These are phyloP conservation scores for Hanseniaspora jakobsenii DNA, from an alignment of 805 yeast species.

Conservation along the genomic window DNA sequence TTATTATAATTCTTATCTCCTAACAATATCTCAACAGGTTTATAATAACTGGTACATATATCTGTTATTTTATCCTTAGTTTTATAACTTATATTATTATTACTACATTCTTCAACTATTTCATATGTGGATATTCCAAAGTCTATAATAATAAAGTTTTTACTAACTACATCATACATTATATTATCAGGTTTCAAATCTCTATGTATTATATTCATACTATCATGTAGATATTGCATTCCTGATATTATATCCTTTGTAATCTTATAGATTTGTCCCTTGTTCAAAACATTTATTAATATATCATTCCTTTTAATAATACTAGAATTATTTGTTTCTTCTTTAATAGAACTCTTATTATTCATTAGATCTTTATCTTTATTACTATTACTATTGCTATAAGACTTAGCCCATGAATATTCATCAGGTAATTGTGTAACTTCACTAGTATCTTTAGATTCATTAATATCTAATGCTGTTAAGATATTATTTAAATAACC, in stretches of 20 bases:
- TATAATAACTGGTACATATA: conserved; percentile 56
- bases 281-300: conserved; percentile 20
- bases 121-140: conserved; percentile 50
- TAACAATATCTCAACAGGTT: conserved; percentile 64
- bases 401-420: too few relatives aligned
- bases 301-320: too few relatives aligned
- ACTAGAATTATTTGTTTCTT: too few relatives aligned
- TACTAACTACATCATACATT: conserved; percentile 46
- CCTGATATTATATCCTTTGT: conserved; percentile 65
- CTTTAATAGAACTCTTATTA: too few relatives aligned
- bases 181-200: conserved; percentile 91
- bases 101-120: conserved; percentile 2
- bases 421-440: too few relatives aligned
- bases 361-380: too few relatives aligned
- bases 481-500: too few relatives aligned
- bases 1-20: conserved; percentile 43
- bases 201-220: conserved; percentile 85
- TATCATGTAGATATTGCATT: conserved; percentile 65
- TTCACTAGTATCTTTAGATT: too few relatives aligned
- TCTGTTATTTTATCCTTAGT: conserved; percentile 30
- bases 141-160: conserved; percentile 36
- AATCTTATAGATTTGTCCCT: conserved; percentile 31
- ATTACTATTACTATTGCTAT: too few relatives aligned
- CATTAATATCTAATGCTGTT: too few relatives aligned
- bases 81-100: conserved; percentile 14